Conservation (phyloP, 805 yeast species). For the Starmera amethionina region DNA sequence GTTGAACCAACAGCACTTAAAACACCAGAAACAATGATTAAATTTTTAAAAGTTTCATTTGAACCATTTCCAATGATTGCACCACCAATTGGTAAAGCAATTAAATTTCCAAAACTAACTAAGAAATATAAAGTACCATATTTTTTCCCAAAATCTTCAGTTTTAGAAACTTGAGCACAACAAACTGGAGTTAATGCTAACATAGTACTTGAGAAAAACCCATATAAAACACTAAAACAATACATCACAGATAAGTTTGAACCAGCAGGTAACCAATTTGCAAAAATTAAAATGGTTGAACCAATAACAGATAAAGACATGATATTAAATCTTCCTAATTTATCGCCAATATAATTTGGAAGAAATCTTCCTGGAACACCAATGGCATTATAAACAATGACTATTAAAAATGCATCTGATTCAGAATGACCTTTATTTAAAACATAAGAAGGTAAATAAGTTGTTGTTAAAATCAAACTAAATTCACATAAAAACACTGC, state of each 20-base stretch:
- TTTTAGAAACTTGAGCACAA: conserved; percentile 53
- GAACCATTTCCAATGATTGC: conserved; percentile 30
- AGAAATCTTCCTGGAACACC: conserved; percentile 45
- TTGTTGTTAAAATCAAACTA: conserved; percentile 38
- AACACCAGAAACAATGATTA: conserved; percentile 28
- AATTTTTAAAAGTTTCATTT: conserved; percentile 25
- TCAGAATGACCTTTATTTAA: conserved; percentile 36
- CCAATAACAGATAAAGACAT: conserved; percentile 38
- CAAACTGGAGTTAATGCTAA: conserved; percentile 61
- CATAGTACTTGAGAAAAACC: conserved; percentile 53
- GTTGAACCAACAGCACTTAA: conserved; percentile 4
- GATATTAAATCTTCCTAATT: conserved; percentile 46
- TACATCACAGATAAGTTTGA: conserved; percentile 30
- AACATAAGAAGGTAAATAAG: conserved; percentile 52
- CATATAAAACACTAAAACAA: conserved; percentile 43
- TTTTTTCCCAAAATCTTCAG: conserved; percentile 55
- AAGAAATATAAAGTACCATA: conserved; percentile 56
- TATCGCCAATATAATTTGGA: conserved; percentile 48
- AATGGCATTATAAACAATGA: conserved; percentile 28
- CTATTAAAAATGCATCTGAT: conserved; percentile 26
- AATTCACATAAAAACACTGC: conserved; percentile 30
- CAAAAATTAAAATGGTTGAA: conserved; percentile 37
- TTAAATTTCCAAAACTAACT: conserved; percentile 35
- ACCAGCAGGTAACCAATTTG: conserved; percentile 65
- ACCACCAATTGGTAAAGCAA: conserved; percentile 41